Base-by-base conservation (phyloP, 805 yeast genomes). In the Teunomyces pallodes region DNA sequence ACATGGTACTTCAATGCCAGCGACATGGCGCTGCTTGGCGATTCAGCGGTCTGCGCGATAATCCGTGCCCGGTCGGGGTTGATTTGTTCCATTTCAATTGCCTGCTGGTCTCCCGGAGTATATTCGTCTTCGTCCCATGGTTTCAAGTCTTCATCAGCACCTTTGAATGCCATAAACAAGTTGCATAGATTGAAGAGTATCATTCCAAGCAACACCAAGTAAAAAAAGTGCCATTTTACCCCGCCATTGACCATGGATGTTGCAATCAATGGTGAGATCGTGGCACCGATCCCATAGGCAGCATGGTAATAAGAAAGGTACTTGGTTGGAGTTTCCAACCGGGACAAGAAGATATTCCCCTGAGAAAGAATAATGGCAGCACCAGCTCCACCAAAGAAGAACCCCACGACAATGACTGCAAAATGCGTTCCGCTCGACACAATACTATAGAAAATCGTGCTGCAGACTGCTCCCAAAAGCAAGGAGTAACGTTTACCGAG, bases 221-320 rank as follows among this genome's bases (percentile, higher is more conserved):
- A 84, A 61, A 67, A 80, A 48, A 58, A 70, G 57, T 80, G 70
- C 89, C 89, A 84, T 46, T 55, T 53, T n/a, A 74, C 59, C 2
- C 81, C 82, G 0, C 59, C 52, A 39, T 74, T 68, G 13, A 80
- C 74, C 75, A 84, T 70, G 0, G 75, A 64, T 0, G 88, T 80
- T 3, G 85, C 83, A 28, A 83, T 60, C 14, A 87, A 75, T 2
- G 95, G 91, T 2, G 89, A 76, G 1, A 83, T 53, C 41, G 87
- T 82, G 1, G 90, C 88, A 2, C 91, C 90, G 2, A 81, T 55
- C 0, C 95, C 95, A 62, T 86, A 87, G 10, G 73, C 59, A 0
- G 88, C 91, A 66, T 87, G 94, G 49, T 79, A 69, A 24, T 73
- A 62, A 1, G 91, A 87, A 65, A 85, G 72, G 49, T 79, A 70